Base-by-base conservation (phyloP, 2,329 filamentous ascomycete species). In the Diplodia mutila region DNA sequence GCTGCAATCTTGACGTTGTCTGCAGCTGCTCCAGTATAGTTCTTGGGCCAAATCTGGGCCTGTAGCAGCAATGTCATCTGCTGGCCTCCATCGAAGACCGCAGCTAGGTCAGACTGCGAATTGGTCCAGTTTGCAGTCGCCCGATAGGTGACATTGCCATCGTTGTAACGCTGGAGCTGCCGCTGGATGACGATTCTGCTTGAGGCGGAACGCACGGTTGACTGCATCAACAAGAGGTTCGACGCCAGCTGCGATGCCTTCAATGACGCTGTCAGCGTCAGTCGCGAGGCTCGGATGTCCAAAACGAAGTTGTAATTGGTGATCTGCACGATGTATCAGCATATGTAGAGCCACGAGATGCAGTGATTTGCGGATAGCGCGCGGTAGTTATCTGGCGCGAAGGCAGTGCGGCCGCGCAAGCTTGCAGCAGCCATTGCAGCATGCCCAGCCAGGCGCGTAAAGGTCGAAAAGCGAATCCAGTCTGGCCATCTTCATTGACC, bases 201-300 rank as follows among this genome's bases (percentile, higher is more conserved):
- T 7, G 90, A 84, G 53, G 95, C 90, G 66, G 90, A 90, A 66
- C 85, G 84, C 74, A 89, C 91, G 68, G 89, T 90, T 37, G 91
- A 91, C 80, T 93, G 87, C 71, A 97, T 87, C 63, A 97, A 85
- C 63, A 92, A 85, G 66, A 97, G 86, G 75, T 93, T 91, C 64
- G 92, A 90, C 6, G 90, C 84, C 70, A 97, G 85, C 75, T 94
- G 90, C 34, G 91, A 89, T 23, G 93, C 90, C 78, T 97, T 97
- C 75, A 97, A 88, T 2, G 91, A 93, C 7, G 94, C 94, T 1
- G 92, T 92, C 69, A 97, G 84, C 29, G 89, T 83, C 57, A 97
- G 86, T 63, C 89, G 86, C 63, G 86, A 84, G 14, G 86, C 80
- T 57, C 85, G 83, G 67, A 90, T 83, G 61, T 77, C 77, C 37